A percentile compares a stretch with the other conserved stretches of the same genome.
phyloP scores from a whole-genome alignment of 1,139 yeast species.

The Yamadazyma siamensis region DNA sequence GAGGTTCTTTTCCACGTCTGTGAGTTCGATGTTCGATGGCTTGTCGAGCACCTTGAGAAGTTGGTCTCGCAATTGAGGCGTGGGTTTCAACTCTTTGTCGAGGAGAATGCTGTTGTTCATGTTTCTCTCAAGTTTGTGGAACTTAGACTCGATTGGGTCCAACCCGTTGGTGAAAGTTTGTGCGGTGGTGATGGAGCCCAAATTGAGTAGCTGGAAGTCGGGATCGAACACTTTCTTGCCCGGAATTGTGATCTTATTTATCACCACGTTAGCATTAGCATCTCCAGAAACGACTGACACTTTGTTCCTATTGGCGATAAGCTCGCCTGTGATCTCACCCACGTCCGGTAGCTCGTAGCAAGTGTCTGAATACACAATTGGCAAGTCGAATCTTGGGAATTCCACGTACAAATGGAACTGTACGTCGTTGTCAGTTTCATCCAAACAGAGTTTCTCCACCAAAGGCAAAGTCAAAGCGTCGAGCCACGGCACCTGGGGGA shows the following conservation, averaged over 20 bases:
- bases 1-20: conserved; percentile 80
- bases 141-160: conserved; percentile 78
- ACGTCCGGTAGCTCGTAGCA: conserved; percentile 20
- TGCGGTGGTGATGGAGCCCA: conserved; percentile 7
- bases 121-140: conserved; percentile 73
- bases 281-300: conserved; percentile 8
- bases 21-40: conserved; percentile 80
- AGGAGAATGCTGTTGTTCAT: conserved; percentile 71
- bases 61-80: conserved; percentile 77
- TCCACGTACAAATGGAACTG: conserved; percentile 59
- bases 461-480: conserved; percentile 64
- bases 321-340: conserved; percentile 8
- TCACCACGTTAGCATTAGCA: conserved; percentile 22
- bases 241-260: conserved; percentile 33
- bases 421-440: conserved; percentile 25
- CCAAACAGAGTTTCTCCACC: conserved; percentile 29
- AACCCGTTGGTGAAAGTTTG: conserved; percentile 1
- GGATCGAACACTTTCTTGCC: conserved; percentile 34
- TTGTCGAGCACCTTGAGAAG: conserved; percentile 63
- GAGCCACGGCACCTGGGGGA: conserved; percentile 66
- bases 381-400: conserved; percentile 73
- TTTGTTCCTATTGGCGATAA: conserved; percentile 5
- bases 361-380: conserved; percentile 73
- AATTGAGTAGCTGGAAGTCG: conserved; percentile 25
- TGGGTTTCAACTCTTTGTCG: conserved; percentile 86